Conservation (phyloP, 2,329 filamentous ascomycete species). For the Hypoxylon sp. region DNA sequence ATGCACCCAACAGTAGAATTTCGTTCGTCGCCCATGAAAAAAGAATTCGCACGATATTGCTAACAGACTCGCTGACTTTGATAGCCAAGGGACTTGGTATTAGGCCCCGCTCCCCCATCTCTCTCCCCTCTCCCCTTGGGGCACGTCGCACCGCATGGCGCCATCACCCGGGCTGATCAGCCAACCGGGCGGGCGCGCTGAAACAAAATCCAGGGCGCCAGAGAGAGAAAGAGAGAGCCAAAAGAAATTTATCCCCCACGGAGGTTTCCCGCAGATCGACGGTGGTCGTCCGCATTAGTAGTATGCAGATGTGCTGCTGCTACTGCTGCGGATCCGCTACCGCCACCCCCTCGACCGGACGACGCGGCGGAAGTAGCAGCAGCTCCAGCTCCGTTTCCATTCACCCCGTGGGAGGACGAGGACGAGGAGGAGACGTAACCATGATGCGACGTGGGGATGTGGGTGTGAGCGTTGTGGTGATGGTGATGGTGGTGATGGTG, state of each 20-base stretch:
- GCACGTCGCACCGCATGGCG: conserved; percentile 40
- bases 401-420: too few relatives aligned
- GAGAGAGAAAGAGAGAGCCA: too few relatives aligned
- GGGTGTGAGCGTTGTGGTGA: too few relatives aligned
- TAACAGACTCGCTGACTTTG: conserved; percentile 21
- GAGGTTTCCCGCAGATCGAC: conserved; percentile 46
- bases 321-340: conserved; percentile 40
- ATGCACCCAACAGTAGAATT: conserved; percentile 25
- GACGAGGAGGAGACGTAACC: conserved; percentile 34
- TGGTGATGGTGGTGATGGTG: too few relatives aligned
- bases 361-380: too few relatives aligned
- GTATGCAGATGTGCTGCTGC: conserved; percentile 40
- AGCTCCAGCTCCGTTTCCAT: conserved; percentile 32
- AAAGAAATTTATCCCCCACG: conserved; percentile 44
- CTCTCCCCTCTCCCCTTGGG: conserved; percentile 23
- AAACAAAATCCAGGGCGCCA: conserved; percentile 30
- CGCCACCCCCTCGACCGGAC: conserved; percentile 28
- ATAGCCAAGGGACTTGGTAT: too few relatives aligned
- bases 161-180: conserved; percentile 37
- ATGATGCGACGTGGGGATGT: conserved; percentile 32
- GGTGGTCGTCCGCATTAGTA: conserved; percentile 44
- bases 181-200: conserved; percentile 37
- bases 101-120: too few relatives aligned
- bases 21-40: conserved; percentile 2
- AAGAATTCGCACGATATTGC: conserved; percentile 28